Base-by-base conservation (phyloP, 1,284 basidiomycete genomes). In the Apiotrichum mycotoxinovorans region DNA sequence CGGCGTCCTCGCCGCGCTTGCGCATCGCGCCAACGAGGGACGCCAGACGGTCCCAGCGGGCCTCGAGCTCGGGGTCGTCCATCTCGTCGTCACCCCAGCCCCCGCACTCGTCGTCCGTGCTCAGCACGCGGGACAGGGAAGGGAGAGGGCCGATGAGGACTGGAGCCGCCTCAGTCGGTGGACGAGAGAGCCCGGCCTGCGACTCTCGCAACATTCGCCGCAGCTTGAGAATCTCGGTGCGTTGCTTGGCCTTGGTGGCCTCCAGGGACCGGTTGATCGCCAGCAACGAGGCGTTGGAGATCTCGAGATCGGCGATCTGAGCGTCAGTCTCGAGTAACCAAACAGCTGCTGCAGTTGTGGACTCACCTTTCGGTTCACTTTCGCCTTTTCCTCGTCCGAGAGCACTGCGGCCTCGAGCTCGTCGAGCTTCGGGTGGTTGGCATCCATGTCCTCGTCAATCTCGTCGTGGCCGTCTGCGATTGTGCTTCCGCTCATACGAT, bases 301-400 rank as follows among this genome's bases (percentile, higher is more conserved):
- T 77, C 38, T 75, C 74, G 1, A 77, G 56, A 60, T 77, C 75
- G 17, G 74, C 74, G 41, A 75, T 67, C 73, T 75, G 59, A 8
- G 30, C n/a, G n/a, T n/a, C n/a, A n/a, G n/a, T n/a, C n/a, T n/a
- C n/a, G n/a, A n/a, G n/a, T n/a, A n/a, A n/a, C n/a, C n/a, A n/a
- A n/a, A n/a, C n/a, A 54, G 42, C 25, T 3, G 11, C 9, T 1
- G 14, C 22, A 2, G 38, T 12, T 45, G n/a, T 48, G n/a, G 17
- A 56, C 68, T 51, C 42, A 72, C 72, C 61, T 75, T 75, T 12
- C 73, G 56, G 49, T 75, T 68, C 23, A 74, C 58, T 38, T 69
- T 70, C 8, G 71, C 73, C 11, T 67, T 58, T 17, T 62, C 68
- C 15, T 52, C 54, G 38, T 56, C 58, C 8, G 51, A 48, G 30